phyloP scores from a whole-genome alignment of 225 moss, liverwort and hornwort genomes.

The Polytrichum commune region DNA sequence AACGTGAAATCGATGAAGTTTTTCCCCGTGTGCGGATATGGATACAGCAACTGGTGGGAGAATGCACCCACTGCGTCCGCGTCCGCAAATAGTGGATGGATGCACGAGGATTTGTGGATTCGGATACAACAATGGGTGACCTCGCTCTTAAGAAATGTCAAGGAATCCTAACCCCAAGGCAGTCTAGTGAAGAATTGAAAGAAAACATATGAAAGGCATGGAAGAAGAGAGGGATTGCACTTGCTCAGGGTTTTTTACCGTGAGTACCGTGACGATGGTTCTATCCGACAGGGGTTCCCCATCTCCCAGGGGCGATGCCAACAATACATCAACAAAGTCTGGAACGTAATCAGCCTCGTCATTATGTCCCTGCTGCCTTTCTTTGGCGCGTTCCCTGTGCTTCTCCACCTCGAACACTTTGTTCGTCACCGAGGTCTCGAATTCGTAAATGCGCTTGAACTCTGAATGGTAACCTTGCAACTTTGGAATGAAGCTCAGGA shows the following conservation, averaged over 20 bases:
- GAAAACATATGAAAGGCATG: too few relatives aligned
- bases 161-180: too few relatives aligned
- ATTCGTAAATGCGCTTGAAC: background rate
- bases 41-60: too few relatives aligned
- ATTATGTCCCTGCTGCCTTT: background rate
- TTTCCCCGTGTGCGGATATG: too few relatives aligned
- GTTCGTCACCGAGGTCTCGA: background rate
- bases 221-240: too few relatives aligned
- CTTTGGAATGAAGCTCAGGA: conserved; percentile 11
- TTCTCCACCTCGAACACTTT: conserved; percentile 9
- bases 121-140: too few relatives aligned
- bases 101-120: too few relatives aligned
- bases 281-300: background rate
- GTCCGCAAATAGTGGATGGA: too few relatives aligned
- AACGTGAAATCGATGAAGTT: too few relatives aligned
- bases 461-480: conserved; percentile 8
- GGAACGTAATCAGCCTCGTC: conserved; percentile 4
- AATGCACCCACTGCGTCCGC: too few relatives aligned
- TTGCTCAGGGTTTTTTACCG: background rate
- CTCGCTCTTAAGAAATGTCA: too few relatives aligned
- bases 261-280: background rate
- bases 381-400: conserved; percentile 11
- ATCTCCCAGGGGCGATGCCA: conserved; percentile 8
- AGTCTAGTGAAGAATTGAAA: too few relatives aligned
- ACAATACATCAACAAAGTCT: conserved; percentile 20